A percentile compares a stretch with the other conserved stretches of the same genome.
Conservation (phyloP, 176 grass and related monocot genomes). For the Pontederia paniculata region DNA sequence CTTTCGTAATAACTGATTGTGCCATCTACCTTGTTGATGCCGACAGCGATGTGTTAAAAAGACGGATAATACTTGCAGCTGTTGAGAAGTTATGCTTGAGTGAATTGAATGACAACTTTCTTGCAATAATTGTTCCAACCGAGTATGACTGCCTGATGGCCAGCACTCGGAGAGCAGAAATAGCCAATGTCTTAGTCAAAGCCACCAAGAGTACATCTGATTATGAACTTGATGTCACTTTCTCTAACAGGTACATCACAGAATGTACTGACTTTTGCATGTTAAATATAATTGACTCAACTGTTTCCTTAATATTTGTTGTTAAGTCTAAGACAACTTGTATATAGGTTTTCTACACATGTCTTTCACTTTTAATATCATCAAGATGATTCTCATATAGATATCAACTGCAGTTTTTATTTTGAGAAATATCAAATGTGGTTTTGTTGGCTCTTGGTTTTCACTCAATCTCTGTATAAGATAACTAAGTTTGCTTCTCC, state of each 20-base stretch:
- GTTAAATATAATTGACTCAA: neutral
- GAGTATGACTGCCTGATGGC: conserved; percentile 90
- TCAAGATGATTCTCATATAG: no score
- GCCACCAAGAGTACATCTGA: conserved; percentile 68
- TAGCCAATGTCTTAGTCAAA: conserved; percentile 54
- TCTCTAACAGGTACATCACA: conserved; percentile 57
- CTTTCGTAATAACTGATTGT: conserved; percentile 78
- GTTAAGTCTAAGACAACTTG: neutral
- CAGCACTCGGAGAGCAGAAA: conserved; percentile 78
- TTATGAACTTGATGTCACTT: conserved; percentile 72
- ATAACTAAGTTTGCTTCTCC: no score
- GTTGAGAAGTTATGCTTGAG: conserved; percentile 71
- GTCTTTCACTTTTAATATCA: no score
- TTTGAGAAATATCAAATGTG: no score
- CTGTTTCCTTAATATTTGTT: neutral
- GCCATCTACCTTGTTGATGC: conserved; percentile 90
- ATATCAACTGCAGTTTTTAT: no score
- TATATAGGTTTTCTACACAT: neutral
- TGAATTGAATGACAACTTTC: conserved; percentile 71
- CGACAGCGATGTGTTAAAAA: conserved; percentile 72
- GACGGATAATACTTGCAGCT: conserved; percentile 81
- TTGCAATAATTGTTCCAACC: conserved; percentile 68
- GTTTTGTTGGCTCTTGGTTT: no score
- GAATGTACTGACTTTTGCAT: neutral
- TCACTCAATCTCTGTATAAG: no score